Evolutionary conservation across 2,329 filamentous ascomycete species (phyloP), one percentile per base, ranked within the genome.

Genomic region (Monosporascus sp.): DNA sequence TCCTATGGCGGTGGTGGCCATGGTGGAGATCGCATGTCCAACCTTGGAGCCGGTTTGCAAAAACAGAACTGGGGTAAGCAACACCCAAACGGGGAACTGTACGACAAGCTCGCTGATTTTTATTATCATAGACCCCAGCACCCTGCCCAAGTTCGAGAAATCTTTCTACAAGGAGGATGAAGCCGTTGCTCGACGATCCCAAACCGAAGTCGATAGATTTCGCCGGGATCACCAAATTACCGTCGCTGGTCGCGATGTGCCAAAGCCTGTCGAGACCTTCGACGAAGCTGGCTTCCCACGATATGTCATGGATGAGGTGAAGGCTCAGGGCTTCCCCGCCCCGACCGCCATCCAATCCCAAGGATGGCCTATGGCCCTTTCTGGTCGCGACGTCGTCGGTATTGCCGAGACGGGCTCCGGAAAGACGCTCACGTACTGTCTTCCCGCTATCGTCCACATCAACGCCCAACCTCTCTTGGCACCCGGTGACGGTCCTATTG

Each of bases 401-500:
- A 96, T 99, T 77, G 94, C 94, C 66, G 94, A 99, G 81, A 99
- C 94, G 55, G 94, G 94, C 72, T 99, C 94, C 60, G 94, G 94
- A 81, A 99, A 99, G 87, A 99, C 94, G 5, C 82, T 99, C 62
- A 97, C 92, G 51, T 99, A 99, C 79, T 97, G 93, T 76, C 84
- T 99, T 63, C 94, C 94, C 55, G 90, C 94, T 53, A 99, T 99
- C 63, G 94, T 99, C 57, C 94, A 99, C 82, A 99, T 99, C 81
- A 97, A 99, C 76, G 94, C 94, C 48, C 94, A 99, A 75, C 94
- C 94, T 63, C 89, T 99, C 45, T 85, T 99, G 58, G 89, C 92
- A 26, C 93, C 91, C 40, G 94, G 94, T 56, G 94, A 97, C 68
- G 94, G 94, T 49, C 94, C 94, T 40, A 99, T 99, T 63, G 94